A percentile compares a stretch with the other conserved stretches of the same genome.
Conservation (phyloP, 2,329 filamentous ascomycete genomes). For the Cadophora luteo-olivacea region DNA sequence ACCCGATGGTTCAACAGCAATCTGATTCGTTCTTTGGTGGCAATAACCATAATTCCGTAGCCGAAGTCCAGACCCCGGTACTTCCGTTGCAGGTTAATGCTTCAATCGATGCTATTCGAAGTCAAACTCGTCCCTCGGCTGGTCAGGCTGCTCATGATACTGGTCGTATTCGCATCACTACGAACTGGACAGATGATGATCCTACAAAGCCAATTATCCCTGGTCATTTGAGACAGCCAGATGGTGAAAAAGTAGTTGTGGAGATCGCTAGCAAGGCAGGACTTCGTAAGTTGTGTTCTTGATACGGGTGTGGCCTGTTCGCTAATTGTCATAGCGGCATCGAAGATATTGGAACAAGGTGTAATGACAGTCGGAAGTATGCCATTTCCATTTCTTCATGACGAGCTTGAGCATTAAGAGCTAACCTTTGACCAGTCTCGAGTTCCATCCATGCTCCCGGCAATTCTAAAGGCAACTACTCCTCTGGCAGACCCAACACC, state of each 20-base stretch:
- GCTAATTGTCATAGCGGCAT: background rate
- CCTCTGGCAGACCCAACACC: background rate
- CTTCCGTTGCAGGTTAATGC: background rate
- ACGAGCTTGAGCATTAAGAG: background rate
- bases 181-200: conserved; percentile 25
- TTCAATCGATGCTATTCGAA: background rate
- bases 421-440: background rate
- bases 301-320: background rate
- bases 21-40: background rate
- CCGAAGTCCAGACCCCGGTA: background rate
- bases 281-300: conserved; percentile 16
- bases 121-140: background rate
- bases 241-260: conserved; percentile 13
- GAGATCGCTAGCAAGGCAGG: conserved; percentile 16
- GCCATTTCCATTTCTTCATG: background rate
- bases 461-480: background rate
- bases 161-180: conserved; percentile 21
- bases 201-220: conserved; percentile 26
- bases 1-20: background rate
- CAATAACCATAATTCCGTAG: background rate
- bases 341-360: background rate
- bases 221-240: conserved; percentile 23
- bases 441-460: conserved; percentile 8
- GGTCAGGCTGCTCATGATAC: background rate
- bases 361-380: background rate